Percentiles rank a stretch among this genome's conserved stretches.
Conservation (phyloP, 768 basidiomycete species). For the Suillus weaverae region DNA sequence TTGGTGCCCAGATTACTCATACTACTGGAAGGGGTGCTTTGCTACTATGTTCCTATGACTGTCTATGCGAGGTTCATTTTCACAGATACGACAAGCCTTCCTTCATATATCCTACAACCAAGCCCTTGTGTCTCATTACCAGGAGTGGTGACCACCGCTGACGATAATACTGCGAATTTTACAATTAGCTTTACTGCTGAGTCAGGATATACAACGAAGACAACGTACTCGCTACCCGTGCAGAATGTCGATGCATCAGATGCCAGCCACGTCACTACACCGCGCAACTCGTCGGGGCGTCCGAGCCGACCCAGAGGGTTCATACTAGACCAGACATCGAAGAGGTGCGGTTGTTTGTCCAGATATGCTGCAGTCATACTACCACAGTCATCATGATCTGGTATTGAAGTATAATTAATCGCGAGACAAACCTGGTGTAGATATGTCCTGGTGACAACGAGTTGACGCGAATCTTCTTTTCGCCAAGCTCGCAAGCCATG, state of each 20-base stretch:
- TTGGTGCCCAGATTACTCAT: too few relatives aligned
- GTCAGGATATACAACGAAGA: not conserved
- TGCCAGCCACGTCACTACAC: slow-evolving; percentile 70
- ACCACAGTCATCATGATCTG: not conserved
- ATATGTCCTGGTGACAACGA: slow-evolving; percentile 76
- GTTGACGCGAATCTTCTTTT: slow-evolving; percentile 68
- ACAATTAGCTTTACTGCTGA: not conserved
- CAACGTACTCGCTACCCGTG: slow-evolving; percentile 78
- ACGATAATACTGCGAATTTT: slow-evolving; percentile 25
- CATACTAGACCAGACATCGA: slow-evolving; percentile 64
- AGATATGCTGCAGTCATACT: slow-evolving; percentile 79
- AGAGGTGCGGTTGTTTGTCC: slow-evolving; percentile 60
- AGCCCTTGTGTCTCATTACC: slow-evolving; percentile 17
- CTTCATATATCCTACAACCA: not conserved
- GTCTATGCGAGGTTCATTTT: too few relatives aligned
- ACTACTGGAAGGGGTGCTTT: too few relatives aligned
- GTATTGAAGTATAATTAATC: too few relatives aligned
- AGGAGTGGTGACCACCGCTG: slow-evolving; percentile 33
- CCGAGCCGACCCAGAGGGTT: slow-evolving; percentile 76
- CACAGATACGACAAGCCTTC: not conserved
- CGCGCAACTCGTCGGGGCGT: slow-evolving; percentile 69
- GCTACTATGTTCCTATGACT: too few relatives aligned
- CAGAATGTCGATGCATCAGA: slow-evolving; percentile 77
- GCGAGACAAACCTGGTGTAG: slow-evolving; percentile 54
- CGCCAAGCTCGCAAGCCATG: slow-evolving; percentile 80